Conservation (phyloP, 2,329 filamentous ascomycete species). For the Salinomyces thailandicus region DNA sequence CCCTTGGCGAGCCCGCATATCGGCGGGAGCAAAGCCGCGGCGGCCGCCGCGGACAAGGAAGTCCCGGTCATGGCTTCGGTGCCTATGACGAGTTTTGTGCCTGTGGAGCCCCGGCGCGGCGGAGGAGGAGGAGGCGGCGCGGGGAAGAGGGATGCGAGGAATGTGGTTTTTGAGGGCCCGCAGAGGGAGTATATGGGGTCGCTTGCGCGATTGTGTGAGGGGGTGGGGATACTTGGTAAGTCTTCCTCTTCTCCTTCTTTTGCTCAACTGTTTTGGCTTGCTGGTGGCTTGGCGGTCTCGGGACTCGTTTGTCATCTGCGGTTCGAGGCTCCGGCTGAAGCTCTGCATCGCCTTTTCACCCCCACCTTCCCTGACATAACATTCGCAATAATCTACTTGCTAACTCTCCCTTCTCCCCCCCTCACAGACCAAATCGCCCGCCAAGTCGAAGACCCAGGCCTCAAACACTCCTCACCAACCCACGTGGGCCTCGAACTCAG, state of each 20-base stretch:
- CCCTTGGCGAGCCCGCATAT: conserved; percentile 24
- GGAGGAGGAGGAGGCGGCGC: too few relatives aligned
- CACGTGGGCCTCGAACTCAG: conserved; percentile 92
- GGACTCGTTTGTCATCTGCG: too few relatives aligned
- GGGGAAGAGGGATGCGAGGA: conserved; percentile 42
- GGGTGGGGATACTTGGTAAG: conserved; percentile 83
- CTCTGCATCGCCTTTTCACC: background rate
- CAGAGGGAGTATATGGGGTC: conserved; percentile 87
- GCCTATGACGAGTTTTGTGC: conserved; percentile 59
- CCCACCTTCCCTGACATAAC: background rate
- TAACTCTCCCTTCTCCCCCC: too few relatives aligned
- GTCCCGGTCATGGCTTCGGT: conserved; percentile 44
- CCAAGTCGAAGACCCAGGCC: conserved; percentile 88
- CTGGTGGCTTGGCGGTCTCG: too few relatives aligned
- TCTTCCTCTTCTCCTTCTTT: too few relatives aligned
- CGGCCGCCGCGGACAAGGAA: conserved; percentile 46
- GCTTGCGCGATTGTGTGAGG: conserved; percentile 82
- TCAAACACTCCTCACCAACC: conserved; percentile 83
- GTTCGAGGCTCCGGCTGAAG: too few relatives aligned
- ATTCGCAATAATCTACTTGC: too few relatives aligned
- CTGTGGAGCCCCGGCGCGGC: conserved; percentile 43
- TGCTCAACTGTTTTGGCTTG: background rate
- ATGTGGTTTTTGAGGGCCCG: conserved; percentile 66
- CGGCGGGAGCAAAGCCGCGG: too few relatives aligned
- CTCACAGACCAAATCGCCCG: conserved; percentile 82